A percentile compares a stretch with the other conserved stretches of the same genome.
Conservation (phyloP, 257 asterid genomes). For the Capsicum baccatum region DNA sequence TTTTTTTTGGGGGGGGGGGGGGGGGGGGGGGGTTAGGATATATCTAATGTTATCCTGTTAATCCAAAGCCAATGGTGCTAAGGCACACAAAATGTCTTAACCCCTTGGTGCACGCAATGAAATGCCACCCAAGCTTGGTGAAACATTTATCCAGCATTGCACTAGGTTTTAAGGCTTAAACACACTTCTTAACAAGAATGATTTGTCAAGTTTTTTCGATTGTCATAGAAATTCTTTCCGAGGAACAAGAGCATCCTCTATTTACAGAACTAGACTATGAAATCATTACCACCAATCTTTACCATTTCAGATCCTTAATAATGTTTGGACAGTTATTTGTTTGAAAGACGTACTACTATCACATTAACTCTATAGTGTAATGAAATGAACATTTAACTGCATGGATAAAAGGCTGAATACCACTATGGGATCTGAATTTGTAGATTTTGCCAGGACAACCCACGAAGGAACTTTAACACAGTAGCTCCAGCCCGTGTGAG, state of each 20-base stretch:
- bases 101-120: not conserved
- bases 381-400: conserved; percentile 32
- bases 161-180: conserved; percentile 22
- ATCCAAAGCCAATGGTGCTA: not conserved
- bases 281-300: not conserved
- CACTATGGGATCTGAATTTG: conserved; percentile 94
- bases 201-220: not conserved
- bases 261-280: not conserved
- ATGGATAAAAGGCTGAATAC: conserved; percentile 52
- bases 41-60: not conserved
- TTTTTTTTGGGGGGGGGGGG: not conserved
- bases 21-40: not conserved
- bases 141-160: not conserved
- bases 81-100: not conserved
- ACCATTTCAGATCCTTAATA: not conserved
- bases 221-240: conserved; percentile 1
- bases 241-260: conserved; percentile 19
- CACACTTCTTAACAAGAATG: conserved; percentile 3
- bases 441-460: conserved; percentile 92
- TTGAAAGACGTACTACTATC: not conserved
- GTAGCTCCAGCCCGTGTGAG: conserved; percentile 96
- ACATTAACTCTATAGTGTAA: not conserved
- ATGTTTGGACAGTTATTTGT: not conserved
- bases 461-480: conserved; percentile 92
- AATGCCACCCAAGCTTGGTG: not conserved